phyloP scores from a whole-genome alignment of 805 yeast genomes.

The Maudiozyma turicensis region DNA sequence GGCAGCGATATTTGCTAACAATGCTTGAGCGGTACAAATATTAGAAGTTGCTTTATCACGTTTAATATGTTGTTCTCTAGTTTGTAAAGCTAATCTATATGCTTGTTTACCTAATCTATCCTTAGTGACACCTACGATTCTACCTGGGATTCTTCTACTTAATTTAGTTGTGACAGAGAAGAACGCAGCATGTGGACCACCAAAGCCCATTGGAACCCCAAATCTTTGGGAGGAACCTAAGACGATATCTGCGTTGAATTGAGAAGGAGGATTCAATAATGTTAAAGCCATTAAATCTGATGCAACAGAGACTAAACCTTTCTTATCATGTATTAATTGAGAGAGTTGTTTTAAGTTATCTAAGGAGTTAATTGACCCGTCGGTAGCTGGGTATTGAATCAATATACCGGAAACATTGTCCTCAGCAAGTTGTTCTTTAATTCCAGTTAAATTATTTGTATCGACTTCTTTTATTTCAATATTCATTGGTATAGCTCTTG shows the following conservation, averaged over 20 bases:
- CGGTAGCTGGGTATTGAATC: constrained; percentile 84
- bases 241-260: constrained; percentile 86
- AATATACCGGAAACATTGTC: constrained; percentile 64
- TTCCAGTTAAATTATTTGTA: constrained; percentile 27
- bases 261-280: constrained; percentile 70
- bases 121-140: constrained; percentile 86
- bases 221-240: constrained; percentile 90
- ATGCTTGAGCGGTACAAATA: constrained; percentile 96
- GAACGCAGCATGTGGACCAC: constrained; percentile 98
- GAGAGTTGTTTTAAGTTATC: constrained; percentile 46
- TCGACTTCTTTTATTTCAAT: constrained; percentile 56
- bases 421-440: constrained; percentile 23
- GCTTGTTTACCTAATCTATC: constrained; percentile 90
- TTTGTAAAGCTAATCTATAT: constrained; percentile 85
- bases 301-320: constrained; percentile 78
- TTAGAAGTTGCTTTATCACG: constrained; percentile 97
- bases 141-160: constrained; percentile 92
- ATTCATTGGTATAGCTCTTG: constrained; percentile 69
- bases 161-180: constrained; percentile 75
- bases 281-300: constrained; percentile 88
- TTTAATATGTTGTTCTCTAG: constrained; percentile 96
- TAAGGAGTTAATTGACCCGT: constrained; percentile 53
- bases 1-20: constrained; percentile 90
- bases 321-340: constrained; percentile 54
- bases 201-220: constrained; percentile 96